Conservation (phyloP, 78 protist genomes). For the Dictyostelium discoideum region DNA sequence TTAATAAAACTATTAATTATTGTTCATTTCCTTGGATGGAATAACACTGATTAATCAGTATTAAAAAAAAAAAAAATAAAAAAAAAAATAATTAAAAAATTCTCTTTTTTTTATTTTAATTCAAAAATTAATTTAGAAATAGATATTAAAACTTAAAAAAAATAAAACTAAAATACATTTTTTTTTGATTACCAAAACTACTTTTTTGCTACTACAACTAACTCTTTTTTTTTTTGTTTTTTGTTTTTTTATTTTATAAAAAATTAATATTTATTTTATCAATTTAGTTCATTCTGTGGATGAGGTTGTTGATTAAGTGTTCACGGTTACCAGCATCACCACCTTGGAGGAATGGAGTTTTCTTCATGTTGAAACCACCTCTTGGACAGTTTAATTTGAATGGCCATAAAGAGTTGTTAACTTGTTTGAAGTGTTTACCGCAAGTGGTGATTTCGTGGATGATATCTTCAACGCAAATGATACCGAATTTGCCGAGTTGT, state of each 20-base stretch:
- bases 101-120: too few relatives aligned
- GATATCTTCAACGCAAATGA: constrained; percentile 99
- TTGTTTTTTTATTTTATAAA: not conserved
- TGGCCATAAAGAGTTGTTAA: constrained; percentile 99
- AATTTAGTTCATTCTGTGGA: constrained; percentile 54
- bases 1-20: too few relatives aligned
- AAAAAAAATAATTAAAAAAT: too few relatives aligned
- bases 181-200: not conserved
- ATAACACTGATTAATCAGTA: too few relatives aligned
- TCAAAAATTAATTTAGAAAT: too few relatives aligned
- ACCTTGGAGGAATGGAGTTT: constrained; percentile 98
- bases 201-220: not conserved
- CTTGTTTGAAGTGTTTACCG: constrained; percentile 98
- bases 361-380: constrained; percentile 94
- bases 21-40: too few relatives aligned
- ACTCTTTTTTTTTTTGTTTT: not conserved
- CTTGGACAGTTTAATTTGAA: constrained; percentile 98
- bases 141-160: too few relatives aligned
- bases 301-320: constrained; percentile 30
- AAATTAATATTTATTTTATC: not conserved
- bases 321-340: constrained; percentile 99
- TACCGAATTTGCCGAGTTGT: constrained; percentile 90
- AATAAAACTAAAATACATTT: too few relatives aligned
- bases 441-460: constrained; percentile 99
- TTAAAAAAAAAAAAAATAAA: too few relatives aligned